Base-by-base conservation (phyloP, 2,329 filamentous ascomycete species). In the Alternaria brassicae region DNA sequence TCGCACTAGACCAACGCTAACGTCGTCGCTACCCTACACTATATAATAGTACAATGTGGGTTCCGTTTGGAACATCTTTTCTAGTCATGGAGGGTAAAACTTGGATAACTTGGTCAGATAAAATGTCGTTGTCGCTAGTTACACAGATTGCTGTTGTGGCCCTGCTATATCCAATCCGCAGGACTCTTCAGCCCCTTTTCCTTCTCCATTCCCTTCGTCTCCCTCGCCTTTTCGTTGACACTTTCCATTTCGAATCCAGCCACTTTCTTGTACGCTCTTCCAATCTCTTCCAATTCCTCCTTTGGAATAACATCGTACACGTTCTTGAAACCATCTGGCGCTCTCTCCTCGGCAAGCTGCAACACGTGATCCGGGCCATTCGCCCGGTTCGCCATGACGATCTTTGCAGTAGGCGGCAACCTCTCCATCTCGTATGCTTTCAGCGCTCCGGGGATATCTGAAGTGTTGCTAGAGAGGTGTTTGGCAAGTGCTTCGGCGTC, bases 321-420 rank as follows among this genome's bases (percentile, higher is more conserved):
- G 44, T 81, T 76, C 39, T 73, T 69, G 32, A 74, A 74, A 1
- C 69, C 70, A 40, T 80, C 73, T 2, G 80, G 79, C 2, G 80
- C 80, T 23, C 81, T 62, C 63, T 82, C 79, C 58, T 82, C 76
- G 2, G 78, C 80, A 36, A 83, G 67, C 61, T 82, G 79, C 67
- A 82, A 58, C 4, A 83, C 80, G 62, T 82, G 80, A 61, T 82
- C 80, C 3, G 80, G 80, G 1, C 81, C 80, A 53, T 81, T 81
- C 1, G 78, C 80, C 19, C 80, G 72, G 63, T 82, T 82, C 7
- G 80, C 80, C 73, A 80, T 79, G 19, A 82, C 78, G 17, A 82
- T 83, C 60, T 79, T 79, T 2, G 80, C 75, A 4, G 80, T 82
- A 0, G 79, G 75, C 7, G 80, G 80, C 2, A 82, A 60, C 3